Evolutionary conservation across 257 asterid species (phyloP), one percentile per base, ranked within the genome.

Genomic region (Lithospermum erythrorhizon): DNA sequence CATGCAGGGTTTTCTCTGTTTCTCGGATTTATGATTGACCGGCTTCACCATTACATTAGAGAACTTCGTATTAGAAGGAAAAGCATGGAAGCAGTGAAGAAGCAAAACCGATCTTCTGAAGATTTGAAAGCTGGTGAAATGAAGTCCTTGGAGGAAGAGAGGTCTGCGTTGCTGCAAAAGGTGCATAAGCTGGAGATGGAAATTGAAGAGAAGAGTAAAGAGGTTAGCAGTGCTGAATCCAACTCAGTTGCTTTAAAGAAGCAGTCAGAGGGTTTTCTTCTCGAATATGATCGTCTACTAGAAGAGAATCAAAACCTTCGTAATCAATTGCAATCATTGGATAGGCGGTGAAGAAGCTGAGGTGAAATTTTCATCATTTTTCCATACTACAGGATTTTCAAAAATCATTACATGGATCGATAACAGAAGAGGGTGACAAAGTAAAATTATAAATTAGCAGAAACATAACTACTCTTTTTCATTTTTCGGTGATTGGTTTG

Each of bases 201-300:
- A 63, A 82, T 87, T 59, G 79, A 67, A 63, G 85, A 68, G 27
- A 87, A 79, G 82, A 65, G 64, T 24, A 82, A 87, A 77, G 94
- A 78, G 69, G 81, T 73, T 37, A 58, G 70, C 68, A 61, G 74
- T 71, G 81, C 96, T 22, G 95, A 90, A 77, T 85, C 83, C 49
- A 84, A 85, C 72, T 81, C 91, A 37, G 18, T 68, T 65, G 97
- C 97, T 52, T 58, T 90, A 61, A 83, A 79, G 63, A 90, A 90
- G 70, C 97, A 90, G 70, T 83, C 97, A 4, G 96, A 90, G 63
- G 97, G 94, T 5, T 85, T 90, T 65, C 94, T 87, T 60, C 81
- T 84, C 19, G 97, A 90, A 72, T 87, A 87, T 49, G 96, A 85
- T 67, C 85, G 97, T 14, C 74, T 90, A 75, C 89, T 81, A 3